Percentiles rank a stretch among this genome's conserved stretches.
Evolutionary conservation across 768 basidiomycete species (phyloP).

Genomic region (Tulasnella sp.): DNA sequence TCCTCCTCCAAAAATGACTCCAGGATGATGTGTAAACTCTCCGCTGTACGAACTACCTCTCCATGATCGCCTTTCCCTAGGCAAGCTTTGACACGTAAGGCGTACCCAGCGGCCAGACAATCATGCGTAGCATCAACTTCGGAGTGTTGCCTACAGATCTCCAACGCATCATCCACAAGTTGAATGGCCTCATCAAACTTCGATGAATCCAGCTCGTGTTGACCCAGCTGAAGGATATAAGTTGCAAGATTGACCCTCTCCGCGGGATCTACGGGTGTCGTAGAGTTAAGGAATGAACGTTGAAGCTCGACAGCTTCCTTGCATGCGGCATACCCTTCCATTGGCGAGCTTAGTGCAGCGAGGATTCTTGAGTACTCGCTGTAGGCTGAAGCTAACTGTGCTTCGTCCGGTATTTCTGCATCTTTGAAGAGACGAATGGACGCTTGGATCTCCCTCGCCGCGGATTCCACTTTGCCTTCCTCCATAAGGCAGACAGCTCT

Average conservation of each 20-base stretch:
- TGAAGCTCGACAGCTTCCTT: slow-evolving; percentile 19
- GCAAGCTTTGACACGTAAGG: slow-evolving; percentile 9
- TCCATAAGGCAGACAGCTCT: slow-evolving; percentile 5
- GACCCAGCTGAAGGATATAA: slow-evolving; percentile 4
- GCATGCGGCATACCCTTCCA: neutral
- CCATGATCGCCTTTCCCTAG: slow-evolving; percentile 6
- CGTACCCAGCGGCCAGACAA: slow-evolving; percentile 21
- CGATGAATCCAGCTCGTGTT: neutral
- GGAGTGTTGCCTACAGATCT: slow-evolving; percentile 12
- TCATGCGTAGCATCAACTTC: neutral
- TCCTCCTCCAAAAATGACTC: slow-evolving; percentile 24
- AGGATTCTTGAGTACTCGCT: slow-evolving; percentile 29
- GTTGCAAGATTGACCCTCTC: slow-evolving; percentile 24
- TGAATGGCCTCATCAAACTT: neutral
- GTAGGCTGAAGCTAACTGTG: slow-evolving; percentile 16
- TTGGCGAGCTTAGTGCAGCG: neutral
- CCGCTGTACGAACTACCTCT: slow-evolving; percentile 22
- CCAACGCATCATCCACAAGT: slow-evolving; percentile 4
- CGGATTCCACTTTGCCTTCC: neutral
- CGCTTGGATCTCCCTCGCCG: neutral
- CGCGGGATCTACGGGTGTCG: neutral
- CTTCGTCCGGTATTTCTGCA: neutral
- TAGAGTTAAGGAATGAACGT: slow-evolving; percentile 2
- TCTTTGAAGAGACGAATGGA: slow-evolving; percentile 16
- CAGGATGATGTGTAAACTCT: slow-evolving; percentile 20